Percentiles rank a stretch among this genome's conserved stretches.
Evolutionary conservation across 1,284 basidiomycete species (phyloP).

Genomic region (Phaffia rhodozyma): DNA sequence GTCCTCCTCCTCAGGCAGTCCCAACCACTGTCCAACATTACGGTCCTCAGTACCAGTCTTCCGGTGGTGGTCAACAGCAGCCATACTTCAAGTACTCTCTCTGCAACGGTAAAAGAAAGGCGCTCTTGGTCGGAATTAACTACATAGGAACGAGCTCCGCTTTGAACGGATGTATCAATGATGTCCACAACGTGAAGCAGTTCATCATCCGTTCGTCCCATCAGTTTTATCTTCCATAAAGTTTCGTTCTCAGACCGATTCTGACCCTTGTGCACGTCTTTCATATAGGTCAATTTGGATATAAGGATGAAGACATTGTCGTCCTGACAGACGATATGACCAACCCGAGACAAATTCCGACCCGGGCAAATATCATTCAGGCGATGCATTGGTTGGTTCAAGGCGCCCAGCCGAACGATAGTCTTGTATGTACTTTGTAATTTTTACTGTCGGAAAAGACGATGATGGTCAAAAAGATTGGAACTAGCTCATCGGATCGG

Average conservation of each 20-base stretch:
- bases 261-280: slow-evolving; percentile 6
- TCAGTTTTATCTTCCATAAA: slow-evolving; percentile 37
- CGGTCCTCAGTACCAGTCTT: slow-evolving; percentile 48
- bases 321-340: slow-evolving; percentile 63
- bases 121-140: slow-evolving; percentile 43
- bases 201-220: slow-evolving; percentile 44
- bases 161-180: slow-evolving; percentile 42
- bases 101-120: slow-evolving; percentile 63
- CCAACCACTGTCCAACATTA: slow-evolving; percentile 55
- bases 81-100: slow-evolving; percentile 72
- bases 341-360: slow-evolving; percentile 56
- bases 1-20: slow-evolving; percentile 36
- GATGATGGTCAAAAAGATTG: not conserved
- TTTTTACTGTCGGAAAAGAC: too few relatives aligned
- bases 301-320: slow-evolving; percentile 72
- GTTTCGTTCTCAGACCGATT: not conserved
- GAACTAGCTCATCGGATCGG: not conserved
- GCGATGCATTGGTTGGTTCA: slow-evolving; percentile 85
- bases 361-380: slow-evolving; percentile 64
- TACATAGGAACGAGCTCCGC: slow-evolving; percentile 27
- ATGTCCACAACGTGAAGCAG: slow-evolving; percentile 59
- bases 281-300: slow-evolving; percentile 49
- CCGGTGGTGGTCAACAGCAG: slow-evolving; percentile 43
- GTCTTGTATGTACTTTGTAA: slow-evolving; percentile 40
- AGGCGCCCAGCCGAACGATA: slow-evolving; percentile 66